Percentiles rank a stretch among this genome's conserved stretches.
Evolutionary conservation across 2,329 filamentous ascomycete species (phyloP).

Genomic region (Diaporthe australafricana): DNA sequence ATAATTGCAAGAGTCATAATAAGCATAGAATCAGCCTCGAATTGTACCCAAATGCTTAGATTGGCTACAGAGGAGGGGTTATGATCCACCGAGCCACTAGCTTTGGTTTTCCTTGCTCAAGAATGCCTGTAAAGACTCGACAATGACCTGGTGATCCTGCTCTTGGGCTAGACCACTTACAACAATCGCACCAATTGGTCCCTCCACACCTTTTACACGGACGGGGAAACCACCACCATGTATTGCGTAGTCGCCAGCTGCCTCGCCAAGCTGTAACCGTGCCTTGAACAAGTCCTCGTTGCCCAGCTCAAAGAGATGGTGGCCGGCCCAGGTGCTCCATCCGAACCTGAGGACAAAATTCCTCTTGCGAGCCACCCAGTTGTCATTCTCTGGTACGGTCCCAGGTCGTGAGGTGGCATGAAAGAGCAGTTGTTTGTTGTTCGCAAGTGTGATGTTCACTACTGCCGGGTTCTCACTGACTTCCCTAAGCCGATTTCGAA

Average conservation of each 20-base stretch:
- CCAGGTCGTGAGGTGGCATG: constrained; percentile 29
- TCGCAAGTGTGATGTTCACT: constrained; percentile 30
- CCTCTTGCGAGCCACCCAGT: constrained; percentile 33
- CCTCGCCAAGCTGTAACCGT: constrained; percentile 29
- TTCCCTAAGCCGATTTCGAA: constrained; percentile 29
- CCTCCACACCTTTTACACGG: constrained; percentile 5
- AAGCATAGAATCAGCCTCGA: too few relatives aligned
- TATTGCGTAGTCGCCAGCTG: constrained; percentile 31
- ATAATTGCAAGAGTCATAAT: too few relatives aligned
- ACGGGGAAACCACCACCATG: constrained; percentile 16
- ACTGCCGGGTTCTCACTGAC: constrained; percentile 27
- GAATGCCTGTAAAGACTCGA: not conserved
- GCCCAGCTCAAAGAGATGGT: constrained; percentile 30
- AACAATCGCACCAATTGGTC: not conserved
- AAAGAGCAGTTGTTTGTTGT: constrained; percentile 34
- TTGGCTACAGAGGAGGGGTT: not conserved
- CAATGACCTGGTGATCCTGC: not conserved
- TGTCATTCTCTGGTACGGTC: constrained; percentile 34
- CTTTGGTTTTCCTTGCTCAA: not conserved
- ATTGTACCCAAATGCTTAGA: too few relatives aligned
- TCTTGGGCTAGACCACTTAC: not conserved
- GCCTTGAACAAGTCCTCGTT: constrained; percentile 32
- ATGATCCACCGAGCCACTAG: not conserved
- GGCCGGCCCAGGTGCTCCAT: constrained; percentile 33
- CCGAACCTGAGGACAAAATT: constrained; percentile 30